Evolutionary conservation across 2,329 filamentous ascomycete genomes (phyloP), one percentile per base, ranked within the genome.

Genomic region (Fusarium brachygibbosum): DNA sequence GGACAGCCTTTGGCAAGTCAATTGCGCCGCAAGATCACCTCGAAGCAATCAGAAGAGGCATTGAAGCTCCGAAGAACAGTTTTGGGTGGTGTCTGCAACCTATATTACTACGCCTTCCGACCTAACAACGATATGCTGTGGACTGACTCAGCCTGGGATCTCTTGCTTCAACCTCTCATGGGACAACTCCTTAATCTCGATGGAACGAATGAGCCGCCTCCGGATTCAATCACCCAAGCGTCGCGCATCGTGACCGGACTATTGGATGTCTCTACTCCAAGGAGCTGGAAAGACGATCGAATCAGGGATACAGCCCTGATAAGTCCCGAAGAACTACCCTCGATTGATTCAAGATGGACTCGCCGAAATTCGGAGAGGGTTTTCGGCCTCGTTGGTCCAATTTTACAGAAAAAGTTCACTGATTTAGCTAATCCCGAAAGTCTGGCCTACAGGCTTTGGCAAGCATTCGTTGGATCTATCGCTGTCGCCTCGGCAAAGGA

Each of bases 331-430:
- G 93, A 98, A 63, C 83, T 99, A n/a, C 92, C 94, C 8, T 83
- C 90, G 9, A 82, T 98, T 9, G 94, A 98, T 74, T 85, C 92
- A 6, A 93, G 91, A 82, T 99, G 96, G 96, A 84, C 97, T 14
- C 88, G 95, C 54, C 90, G 88, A 61, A 93, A 93, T 65, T 82
- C 91, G 6, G 76, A 82, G 2, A 85, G 84, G 42, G 85, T 98
- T 6, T 86, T 97, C 34, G 79, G 85, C 5, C 82, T 91, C 11
- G 85, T 90, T 10, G 82, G 82, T 6, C 85, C 89, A 12, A 82
- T 90, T 21, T 79, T 93, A 5, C 87, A 88, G 78, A 84, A 81
- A 57, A 86, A 85, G 52, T 89, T 93, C 50, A 81, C 85, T 53
- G 87, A 88, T 17, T 75, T 95, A n/a, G 84, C 87, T 11, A 83